Conservation (phyloP, 495 filamentous ascomycete genomes). For the Podospora fimiseda region DNA sequence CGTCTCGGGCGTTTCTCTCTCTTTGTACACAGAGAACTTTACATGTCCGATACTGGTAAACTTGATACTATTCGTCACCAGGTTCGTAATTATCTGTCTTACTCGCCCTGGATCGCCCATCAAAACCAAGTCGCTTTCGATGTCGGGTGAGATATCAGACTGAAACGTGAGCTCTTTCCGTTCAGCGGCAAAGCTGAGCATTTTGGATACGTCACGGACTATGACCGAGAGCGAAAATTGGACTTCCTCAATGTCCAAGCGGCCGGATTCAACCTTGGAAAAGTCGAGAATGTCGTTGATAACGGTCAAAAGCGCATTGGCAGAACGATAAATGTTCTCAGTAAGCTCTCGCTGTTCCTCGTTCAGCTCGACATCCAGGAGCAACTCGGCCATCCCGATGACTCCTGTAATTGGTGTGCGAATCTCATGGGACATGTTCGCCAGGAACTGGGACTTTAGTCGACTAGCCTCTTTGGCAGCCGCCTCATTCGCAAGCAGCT, state of each 20-base stretch:
- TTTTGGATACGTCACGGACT: conserved; percentile 62
- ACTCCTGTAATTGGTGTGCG: conserved; percentile 66
- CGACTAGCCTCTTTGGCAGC: conserved; percentile 62
- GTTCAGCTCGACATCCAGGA: conserved; percentile 59
- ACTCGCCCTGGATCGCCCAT: conserved; percentile 75
- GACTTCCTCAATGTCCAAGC: conserved; percentile 66
- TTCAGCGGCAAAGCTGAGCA: conserved; percentile 53
- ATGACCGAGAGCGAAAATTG: conserved; percentile 71
- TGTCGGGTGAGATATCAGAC: conserved; percentile 37
- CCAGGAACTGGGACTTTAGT: conserved; percentile 64
- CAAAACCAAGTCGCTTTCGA: conserved; percentile 42
- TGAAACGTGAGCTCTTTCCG: conserved; percentile 54
- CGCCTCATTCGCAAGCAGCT: conserved; percentile 58
- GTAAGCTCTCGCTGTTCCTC: conserved; percentile 67
- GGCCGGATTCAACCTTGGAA: conserved; percentile 77
- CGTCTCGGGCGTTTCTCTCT: conserved; percentile 41
- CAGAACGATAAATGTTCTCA: conserved; percentile 73
- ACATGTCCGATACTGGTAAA: conserved; percentile 73
- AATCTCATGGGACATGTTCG: conserved; percentile 85
- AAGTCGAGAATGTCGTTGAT: conserved; percentile 90
- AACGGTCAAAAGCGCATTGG: conserved; percentile 72
- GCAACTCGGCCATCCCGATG: conserved; percentile 63
- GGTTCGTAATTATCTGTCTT: conserved; percentile 76
- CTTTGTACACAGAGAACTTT: conserved; percentile 43
- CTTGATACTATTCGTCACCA: conserved; percentile 86